phyloP scores from a whole-genome alignment of 257 asterid species.

The Solanum verrucosum region DNA sequence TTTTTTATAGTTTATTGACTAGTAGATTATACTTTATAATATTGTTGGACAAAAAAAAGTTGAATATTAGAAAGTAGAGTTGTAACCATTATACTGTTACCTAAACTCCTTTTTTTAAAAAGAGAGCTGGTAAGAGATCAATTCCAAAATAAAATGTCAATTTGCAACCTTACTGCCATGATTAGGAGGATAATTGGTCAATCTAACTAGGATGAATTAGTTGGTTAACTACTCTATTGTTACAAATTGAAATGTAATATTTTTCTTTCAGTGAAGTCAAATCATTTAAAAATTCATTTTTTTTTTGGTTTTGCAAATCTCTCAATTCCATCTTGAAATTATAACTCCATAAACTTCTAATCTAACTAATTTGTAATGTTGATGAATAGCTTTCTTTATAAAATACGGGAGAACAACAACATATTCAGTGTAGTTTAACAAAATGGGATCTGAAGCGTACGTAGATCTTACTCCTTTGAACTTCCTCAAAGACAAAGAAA shows the following conservation, averaged over 20 bases:
- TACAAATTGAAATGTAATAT: background rate
- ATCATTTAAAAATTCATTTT: background rate
- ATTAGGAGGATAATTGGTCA: background rate
- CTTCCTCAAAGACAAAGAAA: rapidly evolving
- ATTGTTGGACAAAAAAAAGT: background rate
- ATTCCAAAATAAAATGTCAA: background rate
- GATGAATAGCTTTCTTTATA: background rate
- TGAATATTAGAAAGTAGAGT: background rate
- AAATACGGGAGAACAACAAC: background rate
- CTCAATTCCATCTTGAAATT: background rate
- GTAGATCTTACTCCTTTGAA: background rate
- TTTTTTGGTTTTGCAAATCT: background rate
- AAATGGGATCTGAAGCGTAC: rapidly evolving
- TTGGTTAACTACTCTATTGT: background rate
- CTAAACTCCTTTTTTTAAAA: background rate
- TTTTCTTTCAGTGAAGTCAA: background rate
- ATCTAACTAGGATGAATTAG: background rate
- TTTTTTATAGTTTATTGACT: background rate
- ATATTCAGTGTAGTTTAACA: rapidly evolving
- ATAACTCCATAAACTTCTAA: background rate
- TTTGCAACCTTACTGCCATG: background rate
- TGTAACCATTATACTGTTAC: background rate
- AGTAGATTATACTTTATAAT: background rate
- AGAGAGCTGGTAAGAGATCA: background rate
- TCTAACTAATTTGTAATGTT: background rate